phyloP scores from a whole-genome alignment of 805 yeast species.

The Candida andamanensis region DNA sequence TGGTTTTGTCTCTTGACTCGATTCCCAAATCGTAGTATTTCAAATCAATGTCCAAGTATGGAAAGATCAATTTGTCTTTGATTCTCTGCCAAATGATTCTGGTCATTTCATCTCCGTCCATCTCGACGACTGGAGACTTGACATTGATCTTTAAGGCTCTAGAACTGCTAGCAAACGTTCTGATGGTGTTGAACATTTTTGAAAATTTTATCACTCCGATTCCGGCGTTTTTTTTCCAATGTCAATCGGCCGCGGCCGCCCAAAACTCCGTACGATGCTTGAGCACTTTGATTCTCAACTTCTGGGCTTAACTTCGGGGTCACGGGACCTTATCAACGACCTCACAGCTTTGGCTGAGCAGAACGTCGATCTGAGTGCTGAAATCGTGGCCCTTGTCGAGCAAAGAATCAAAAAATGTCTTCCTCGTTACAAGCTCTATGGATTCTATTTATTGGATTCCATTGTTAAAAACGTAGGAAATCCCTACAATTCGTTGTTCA shows the following conservation, averaged over 20 bases:
- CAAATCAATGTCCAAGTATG: slow-evolving; percentile 67
- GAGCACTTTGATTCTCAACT: no score
- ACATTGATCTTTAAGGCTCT: slow-evolving; percentile 53
- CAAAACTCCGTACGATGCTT: no score
- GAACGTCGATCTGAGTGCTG: slow-evolving; percentile 25
- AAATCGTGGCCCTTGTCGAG: slow-evolving; percentile 30
- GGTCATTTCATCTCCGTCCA: slow-evolving; percentile 87
- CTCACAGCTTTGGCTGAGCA: slow-evolving; percentile 35
- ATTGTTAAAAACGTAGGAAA: slow-evolving; percentile 40
- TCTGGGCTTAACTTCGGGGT: slow-evolving; percentile 35
- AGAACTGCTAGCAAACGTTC: slow-evolving; percentile 8
- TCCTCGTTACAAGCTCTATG: slow-evolving; percentile 33
- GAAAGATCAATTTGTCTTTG: slow-evolving; percentile 60
- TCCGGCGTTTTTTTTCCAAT: background rate
- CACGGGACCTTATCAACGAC: slow-evolving; percentile 34
- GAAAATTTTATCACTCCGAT: no score
- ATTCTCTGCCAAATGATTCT: slow-evolving; percentile 77
- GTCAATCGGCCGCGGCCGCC: slow-evolving; percentile 9
- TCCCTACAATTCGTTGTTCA: slow-evolving; percentile 38
- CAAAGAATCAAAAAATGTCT: slow-evolving; percentile 30
- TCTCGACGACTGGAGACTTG: slow-evolving; percentile 67
- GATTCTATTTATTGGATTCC: slow-evolving; percentile 37
- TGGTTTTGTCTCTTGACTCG: slow-evolving; percentile 61
- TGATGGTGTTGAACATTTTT: slow-evolving; percentile 11
- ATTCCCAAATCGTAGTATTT: slow-evolving; percentile 74